These are phyloP conservation scores for Magnolia kwangsiensis DNA, from an alignment of 164 flowering plant genomes.

Conservation along the genomic window DNA sequence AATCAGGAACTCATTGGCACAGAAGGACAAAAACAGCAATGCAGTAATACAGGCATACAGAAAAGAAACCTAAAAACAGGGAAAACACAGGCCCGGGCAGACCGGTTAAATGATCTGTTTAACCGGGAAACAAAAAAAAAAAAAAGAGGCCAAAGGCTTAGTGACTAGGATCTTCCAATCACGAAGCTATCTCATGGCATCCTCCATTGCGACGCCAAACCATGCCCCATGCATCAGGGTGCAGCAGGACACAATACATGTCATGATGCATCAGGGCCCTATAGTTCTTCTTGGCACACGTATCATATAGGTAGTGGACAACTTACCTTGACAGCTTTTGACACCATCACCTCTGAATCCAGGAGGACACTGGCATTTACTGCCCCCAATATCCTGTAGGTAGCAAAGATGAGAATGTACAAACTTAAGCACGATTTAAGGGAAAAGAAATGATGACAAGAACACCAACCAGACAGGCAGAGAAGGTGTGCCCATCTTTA, in stretches of 20 bases:
- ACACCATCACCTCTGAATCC: conserved; percentile 91
- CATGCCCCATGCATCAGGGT: neutral
- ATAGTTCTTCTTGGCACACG: neutral
- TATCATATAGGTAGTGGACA: neutral
- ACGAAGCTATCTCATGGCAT: too few relatives aligned
- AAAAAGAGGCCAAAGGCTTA: neutral
- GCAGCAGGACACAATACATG: neutral
- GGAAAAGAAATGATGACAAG: neutral
- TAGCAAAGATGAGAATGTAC: conserved; percentile 8
- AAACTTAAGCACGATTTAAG: neutral
- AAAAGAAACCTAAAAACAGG: too few relatives aligned
- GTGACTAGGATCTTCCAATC: neutral
- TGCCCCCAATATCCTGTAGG: conserved; percentile 48
- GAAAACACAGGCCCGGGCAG: too few relatives aligned
- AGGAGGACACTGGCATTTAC: conserved; percentile 71
- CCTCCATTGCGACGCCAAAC: neutral
- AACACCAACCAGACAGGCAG: conserved; percentile 79
- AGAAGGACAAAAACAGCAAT: neutral
- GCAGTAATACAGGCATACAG: too few relatives aligned
- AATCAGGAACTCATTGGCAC: neutral
- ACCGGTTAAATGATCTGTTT: too few relatives aligned
- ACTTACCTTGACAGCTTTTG: conserved; percentile 73
- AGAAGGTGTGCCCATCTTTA: conserved; percentile 52
- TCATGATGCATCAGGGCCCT: neutral
- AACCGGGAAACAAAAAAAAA: too few relatives aligned